Percentiles rank a stretch among this genome's conserved stretches.
Evolutionary conservation across 768 basidiomycete species (phyloP).

Genomic region (Mycena galopus): DNA sequence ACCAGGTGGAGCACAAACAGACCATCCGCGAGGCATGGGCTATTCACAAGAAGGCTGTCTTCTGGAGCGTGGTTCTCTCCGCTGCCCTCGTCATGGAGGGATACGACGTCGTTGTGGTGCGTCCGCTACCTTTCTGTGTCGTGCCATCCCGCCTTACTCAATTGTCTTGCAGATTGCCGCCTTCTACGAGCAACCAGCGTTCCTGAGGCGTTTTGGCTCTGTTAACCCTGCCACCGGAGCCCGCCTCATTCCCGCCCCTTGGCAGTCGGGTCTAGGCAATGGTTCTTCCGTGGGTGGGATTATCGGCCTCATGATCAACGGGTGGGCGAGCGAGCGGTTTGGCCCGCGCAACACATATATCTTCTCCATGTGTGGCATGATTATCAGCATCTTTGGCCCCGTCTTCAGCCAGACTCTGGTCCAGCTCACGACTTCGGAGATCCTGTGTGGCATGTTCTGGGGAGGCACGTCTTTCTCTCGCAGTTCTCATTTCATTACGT

Average conservation of each 20-base stretch:
- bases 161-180: slow-evolving; percentile 17
- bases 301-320: slow-evolving; percentile 37
- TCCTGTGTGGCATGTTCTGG: slow-evolving; percentile 38
- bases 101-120: slow-evolving; percentile 42
- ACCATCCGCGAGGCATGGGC: slow-evolving; percentile 36
- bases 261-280: slow-evolving; percentile 40
- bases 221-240: slow-evolving; percentile 26
- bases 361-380: slow-evolving; percentile 36
- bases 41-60: slow-evolving; percentile 40
- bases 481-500: background rate
- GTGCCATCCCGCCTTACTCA: background rate
- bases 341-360: slow-evolving; percentile 39
- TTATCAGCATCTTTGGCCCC: slow-evolving; percentile 29
- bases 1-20: slow-evolving; percentile 38
- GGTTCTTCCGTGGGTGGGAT: slow-evolving; percentile 38
- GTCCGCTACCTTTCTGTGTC: slow-evolving; percentile 7
- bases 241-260: slow-evolving; percentile 34
- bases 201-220: slow-evolving; percentile 38
- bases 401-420: slow-evolving; percentile 29
- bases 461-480: slow-evolving; percentile 29
- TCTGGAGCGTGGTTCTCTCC: slow-evolving; percentile 41
- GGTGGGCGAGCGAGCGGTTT: slow-evolving; percentile 38
- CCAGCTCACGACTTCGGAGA: slow-evolving; percentile 28
- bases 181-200: slow-evolving; percentile 34
- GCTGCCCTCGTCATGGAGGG: slow-evolving; percentile 43